Evolutionary conservation across 2,329 filamentous ascomycete species (phyloP).

Genomic region (Hypoxylon rubiginosum): DNA sequence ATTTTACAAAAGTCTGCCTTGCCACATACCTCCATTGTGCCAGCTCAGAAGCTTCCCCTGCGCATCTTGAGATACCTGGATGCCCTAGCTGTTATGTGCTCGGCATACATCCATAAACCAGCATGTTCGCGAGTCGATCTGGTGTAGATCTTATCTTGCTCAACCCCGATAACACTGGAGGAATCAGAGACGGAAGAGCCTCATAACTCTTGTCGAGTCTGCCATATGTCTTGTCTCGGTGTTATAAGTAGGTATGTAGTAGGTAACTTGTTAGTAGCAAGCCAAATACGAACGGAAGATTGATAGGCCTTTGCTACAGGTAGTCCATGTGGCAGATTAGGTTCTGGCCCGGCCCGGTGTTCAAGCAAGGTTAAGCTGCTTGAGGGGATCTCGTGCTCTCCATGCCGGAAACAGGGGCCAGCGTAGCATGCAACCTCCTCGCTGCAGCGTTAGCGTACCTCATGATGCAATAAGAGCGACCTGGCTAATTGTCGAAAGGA

Average conservation of each 20-base stretch:
- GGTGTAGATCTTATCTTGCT: background rate
- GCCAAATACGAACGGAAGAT: background rate
- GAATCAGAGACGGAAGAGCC: background rate
- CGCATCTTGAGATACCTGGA: background rate
- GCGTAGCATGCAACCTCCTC: constrained; percentile 32
- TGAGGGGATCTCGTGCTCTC: constrained; percentile 21
- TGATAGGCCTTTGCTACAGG: background rate
- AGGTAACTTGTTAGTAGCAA: no score
- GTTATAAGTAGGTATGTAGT: no score
- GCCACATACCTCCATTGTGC: background rate
- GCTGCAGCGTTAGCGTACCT: constrained; percentile 30
- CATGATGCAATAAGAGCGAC: constrained; percentile 27
- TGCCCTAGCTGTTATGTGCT: background rate
- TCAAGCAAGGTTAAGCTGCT: background rate
- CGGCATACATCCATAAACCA: background rate
- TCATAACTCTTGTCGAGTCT: background rate
- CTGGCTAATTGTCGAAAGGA: constrained; percentile 23
- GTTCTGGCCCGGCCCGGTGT: background rate
- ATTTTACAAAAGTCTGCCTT: background rate
- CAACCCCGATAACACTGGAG: background rate
- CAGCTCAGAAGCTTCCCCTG: background rate
- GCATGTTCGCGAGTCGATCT: background rate
- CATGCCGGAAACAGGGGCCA: constrained; percentile 14
- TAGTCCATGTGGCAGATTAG: constrained; percentile 1
- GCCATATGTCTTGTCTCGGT: no score